These are phyloP conservation scores for Talaromyces sp. DNA, from an alignment of 2,329 filamentous ascomycete genomes.

Conservation along the genomic window DNA sequence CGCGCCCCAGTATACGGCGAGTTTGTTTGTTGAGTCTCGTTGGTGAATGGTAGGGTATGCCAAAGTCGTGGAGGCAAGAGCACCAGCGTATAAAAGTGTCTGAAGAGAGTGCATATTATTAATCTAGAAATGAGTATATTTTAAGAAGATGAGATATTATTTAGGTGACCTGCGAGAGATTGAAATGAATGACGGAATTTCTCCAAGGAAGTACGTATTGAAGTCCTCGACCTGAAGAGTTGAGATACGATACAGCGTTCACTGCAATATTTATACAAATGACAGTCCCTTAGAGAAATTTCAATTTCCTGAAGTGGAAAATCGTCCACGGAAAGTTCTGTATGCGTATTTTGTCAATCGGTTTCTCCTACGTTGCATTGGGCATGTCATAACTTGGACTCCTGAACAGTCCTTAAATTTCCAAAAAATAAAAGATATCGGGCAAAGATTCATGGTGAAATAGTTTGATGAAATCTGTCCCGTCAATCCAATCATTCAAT, in stretches of 20 bases:
- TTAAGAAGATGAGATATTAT: no score
- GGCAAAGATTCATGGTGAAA: not conserved
- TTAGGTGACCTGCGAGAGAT: not conserved
- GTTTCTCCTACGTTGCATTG: not conserved
- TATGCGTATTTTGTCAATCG: not conserved
- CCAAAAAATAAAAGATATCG: not conserved
- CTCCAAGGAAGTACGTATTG: not conserved
- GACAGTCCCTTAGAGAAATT: not conserved
- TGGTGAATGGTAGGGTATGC: conserved; percentile 8
- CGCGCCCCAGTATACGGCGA: conserved; percentile 15
- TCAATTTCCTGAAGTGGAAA: not conserved
- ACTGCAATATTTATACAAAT: not conserved
- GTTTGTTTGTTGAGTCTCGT: not conserved
- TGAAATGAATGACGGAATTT: not conserved
- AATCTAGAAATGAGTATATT: not conserved
- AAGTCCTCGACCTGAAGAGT: not conserved
- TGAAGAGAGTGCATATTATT: conserved; percentile 10
- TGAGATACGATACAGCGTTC: not conserved
- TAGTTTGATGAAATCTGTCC: not conserved
- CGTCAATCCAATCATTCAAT: not conserved
- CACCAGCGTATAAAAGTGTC: conserved; percentile 2
- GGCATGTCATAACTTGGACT: not conserved
- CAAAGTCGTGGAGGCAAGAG: conserved; percentile 3
- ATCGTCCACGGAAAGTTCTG: not conserved
- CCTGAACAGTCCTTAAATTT: not conserved